Base-by-base conservation (phyloP, 2,329 filamentous ascomycete species). In the Sporothrix brunneoviolacea region DNA sequence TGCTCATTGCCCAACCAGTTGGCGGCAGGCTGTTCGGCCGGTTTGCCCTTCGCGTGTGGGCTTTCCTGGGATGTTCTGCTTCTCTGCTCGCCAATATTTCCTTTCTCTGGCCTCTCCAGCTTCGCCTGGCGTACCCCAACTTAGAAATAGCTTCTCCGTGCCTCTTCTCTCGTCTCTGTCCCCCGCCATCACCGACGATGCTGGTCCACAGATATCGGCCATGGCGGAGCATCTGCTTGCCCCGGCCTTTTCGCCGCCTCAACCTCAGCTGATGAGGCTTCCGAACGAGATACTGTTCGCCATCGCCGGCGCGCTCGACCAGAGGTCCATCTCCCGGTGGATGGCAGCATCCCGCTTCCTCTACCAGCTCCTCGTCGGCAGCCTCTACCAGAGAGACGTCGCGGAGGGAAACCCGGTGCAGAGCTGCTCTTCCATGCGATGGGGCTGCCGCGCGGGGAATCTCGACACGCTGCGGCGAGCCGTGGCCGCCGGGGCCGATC, bases 281-380 rank as follows among this genome's bases (percentile, higher is more conserved):
- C 53, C 53, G 10, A 40, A 40, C 35, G 39, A 53, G 19, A 21
- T 51, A 2, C 50, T 55, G 15, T 13, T 48, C 9, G 30, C 32
- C 15, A 43, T 53, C 24, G 47, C 47, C 44, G 4, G 19, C 13
- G 3, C 15, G 12, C 53, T 55, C 13, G 47, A 48, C 30, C n/a
- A 12, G 15, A 15, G 12, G 12, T 12, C 36, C 4, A 19, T 51
- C 6, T 22, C 18, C 9, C 35, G 18, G 4, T 44, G 44, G 35
- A 39, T 41, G 35, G 18, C 15, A 13, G 41, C 50, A 3, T 41
- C 50, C 4, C 38, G 27, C 8, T 33, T 39, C n/a, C 48, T 48
- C n/a, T 45, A 53, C 27, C n/a, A 24, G 15, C 32, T 51, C 3
- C 16, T 53, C 15, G 30, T 46, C 15, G 12, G 21, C 10, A 2